These are phyloP conservation scores for Aspergillus fumigatus DNA, from an alignment of 2,329 filamentous ascomycete species.

Conservation along the genomic window DNA sequence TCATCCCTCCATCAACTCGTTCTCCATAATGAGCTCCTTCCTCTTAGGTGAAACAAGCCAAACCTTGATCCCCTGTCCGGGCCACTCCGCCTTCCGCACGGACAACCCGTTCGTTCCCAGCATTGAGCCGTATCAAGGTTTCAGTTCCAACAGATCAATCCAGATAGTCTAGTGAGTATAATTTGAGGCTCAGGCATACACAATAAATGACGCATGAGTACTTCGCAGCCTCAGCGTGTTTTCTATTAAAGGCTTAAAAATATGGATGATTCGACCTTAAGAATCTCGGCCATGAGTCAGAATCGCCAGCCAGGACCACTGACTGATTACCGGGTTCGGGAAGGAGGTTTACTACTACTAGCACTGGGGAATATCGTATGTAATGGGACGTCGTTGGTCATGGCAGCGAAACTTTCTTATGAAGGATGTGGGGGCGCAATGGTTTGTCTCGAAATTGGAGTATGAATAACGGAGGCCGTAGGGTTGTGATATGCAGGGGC, in stretches of 20 bases:
- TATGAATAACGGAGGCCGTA: neutral
- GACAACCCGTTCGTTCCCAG: neutral
- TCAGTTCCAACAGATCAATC: too few species aligned
- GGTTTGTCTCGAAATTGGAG: constrained; percentile 18
- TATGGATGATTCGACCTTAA: neutral
- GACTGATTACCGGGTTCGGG: constrained; percentile 40
- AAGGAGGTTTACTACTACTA: constrained; percentile 40
- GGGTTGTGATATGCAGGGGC: neutral
- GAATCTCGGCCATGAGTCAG: constrained; percentile 41
- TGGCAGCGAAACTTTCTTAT: constrained; percentile 39
- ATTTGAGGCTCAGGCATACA: too few species aligned
- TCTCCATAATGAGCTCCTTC: neutral
- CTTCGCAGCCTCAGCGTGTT: neutral
- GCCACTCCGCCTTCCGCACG: neutral
- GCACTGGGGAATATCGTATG: constrained; percentile 48
- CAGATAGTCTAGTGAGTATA: too few species aligned
- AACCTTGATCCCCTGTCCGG: neutral
- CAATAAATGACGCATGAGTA: neutral
- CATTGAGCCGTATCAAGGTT: neutral
- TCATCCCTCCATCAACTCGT: too few species aligned
- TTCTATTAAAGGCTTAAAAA: too few species aligned
- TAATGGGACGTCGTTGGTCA: constrained; percentile 39
- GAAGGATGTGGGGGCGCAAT: constrained; percentile 19
- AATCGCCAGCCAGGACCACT: constrained; percentile 38
- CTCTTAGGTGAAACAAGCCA: neutral